Evolutionary conservation across 176 grass and related monocot species (phyloP).

Genomic region (Microstegium vimineum): DNA sequence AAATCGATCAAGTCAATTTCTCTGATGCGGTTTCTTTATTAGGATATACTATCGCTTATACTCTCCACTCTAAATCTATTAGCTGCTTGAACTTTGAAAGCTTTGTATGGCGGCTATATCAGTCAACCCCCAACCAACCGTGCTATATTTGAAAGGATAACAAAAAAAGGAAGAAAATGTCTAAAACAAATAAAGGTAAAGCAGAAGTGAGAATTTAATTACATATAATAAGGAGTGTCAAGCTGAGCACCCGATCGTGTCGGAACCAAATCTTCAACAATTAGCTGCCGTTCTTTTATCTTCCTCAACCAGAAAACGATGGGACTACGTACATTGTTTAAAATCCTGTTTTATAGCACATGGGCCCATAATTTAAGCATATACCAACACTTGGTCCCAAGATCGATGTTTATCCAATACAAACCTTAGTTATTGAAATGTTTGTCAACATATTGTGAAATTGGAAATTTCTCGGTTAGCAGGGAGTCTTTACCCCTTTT

Average conservation of each 20-base stretch:
- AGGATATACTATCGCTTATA: not conserved
- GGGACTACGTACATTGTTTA: not conserved
- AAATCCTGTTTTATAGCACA: not conserved
- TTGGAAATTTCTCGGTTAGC: slow-evolving; percentile 17
- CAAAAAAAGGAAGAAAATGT: slow-evolving; percentile 1
- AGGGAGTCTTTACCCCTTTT: not conserved
- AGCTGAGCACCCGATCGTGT: slow-evolving; percentile 15
- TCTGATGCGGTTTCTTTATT: not conserved
- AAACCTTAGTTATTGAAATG: not conserved
- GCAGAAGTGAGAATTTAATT: not conserved
- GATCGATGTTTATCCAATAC: not conserved
- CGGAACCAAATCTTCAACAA: not conserved
- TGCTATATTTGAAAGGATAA: slow-evolving; percentile 22
- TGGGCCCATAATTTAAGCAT: not conserved
- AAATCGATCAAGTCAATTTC: not conserved
- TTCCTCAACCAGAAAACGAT: not conserved
- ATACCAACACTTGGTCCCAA: not conserved
- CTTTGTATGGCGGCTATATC: not conserved
- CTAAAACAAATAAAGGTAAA: slow-evolving; percentile 17
- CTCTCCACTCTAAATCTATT: not conserved
- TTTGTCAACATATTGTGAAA: not conserved
- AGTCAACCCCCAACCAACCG: not conserved
- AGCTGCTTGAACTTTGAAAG: not conserved
- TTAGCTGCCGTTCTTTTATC: not conserved
- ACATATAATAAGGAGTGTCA: not conserved